Evolutionary conservation across 441 rosid genomes (phyloP).

Genomic region (Aquilaria agallochum): DNA sequence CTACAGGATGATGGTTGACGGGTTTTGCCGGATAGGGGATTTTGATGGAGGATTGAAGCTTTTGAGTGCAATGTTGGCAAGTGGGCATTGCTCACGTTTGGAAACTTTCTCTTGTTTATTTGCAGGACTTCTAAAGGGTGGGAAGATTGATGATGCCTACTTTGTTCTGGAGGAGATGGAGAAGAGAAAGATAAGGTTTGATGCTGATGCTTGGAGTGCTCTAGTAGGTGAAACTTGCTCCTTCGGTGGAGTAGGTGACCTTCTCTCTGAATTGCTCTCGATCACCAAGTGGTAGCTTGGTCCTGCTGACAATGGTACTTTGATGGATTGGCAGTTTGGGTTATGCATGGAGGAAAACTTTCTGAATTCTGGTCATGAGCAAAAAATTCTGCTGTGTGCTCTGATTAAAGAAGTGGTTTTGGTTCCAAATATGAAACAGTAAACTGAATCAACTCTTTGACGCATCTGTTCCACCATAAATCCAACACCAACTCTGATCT

Average conservation of each 20-base stretch:
- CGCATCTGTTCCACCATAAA: no score
- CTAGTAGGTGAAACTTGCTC: conserved; percentile 37
- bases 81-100: conserved; percentile 54
- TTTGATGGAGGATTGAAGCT: conserved; percentile 68
- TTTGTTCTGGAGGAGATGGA: conserved; percentile 74
- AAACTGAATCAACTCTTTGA: no score
- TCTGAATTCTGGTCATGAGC: no score
- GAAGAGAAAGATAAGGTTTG: conserved; percentile 53
- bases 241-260: conserved; percentile 25
- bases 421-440: no score
- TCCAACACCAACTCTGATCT: conserved; percentile 28
- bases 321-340: no score
- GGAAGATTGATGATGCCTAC: conserved; percentile 53
- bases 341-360: no score
- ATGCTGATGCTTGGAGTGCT: conserved; percentile 48
- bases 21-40: conserved; percentile 55
- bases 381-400: no score
- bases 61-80: conserved; percentile 64
- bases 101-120: conserved; percentile 45
- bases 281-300: neutral
- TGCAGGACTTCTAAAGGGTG: conserved; percentile 49
- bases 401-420: no score
- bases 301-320: no score
- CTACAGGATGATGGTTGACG: conserved; percentile 77
- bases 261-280: conserved; percentile 38